A percentile compares a stretch with the other conserved stretches of the same genome.
These are phyloP conservation scores for Lotmaria passim DNA, from an alignment of 208 protist genomes.

Conservation along the genomic window DNA sequence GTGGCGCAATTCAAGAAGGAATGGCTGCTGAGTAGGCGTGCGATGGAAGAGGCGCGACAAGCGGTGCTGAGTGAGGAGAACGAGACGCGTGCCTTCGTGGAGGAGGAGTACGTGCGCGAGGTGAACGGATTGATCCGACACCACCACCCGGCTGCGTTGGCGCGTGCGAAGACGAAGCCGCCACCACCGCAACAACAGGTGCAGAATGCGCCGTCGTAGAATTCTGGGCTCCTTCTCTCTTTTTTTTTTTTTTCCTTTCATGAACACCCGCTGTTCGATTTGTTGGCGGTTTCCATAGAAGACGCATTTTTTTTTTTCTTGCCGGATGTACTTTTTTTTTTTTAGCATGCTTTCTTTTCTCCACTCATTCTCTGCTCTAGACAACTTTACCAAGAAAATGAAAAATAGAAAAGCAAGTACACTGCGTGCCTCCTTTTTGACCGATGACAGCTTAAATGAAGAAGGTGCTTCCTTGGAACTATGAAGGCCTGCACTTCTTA, in stretches of 20 bases:
- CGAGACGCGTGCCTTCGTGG: conserved; percentile 15
- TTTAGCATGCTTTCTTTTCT: too few relatives aligned
- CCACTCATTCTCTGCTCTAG: too few relatives aligned
- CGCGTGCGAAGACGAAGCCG: conserved; percentile 10
- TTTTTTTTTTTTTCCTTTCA: conserved; percentile 11
- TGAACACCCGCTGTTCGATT: too few relatives aligned
- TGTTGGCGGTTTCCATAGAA: too few relatives aligned
- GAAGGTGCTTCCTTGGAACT: too few relatives aligned
- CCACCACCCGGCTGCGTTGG: conserved; percentile 22
- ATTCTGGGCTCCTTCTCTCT: background rate
- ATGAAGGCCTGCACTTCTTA: too few relatives aligned
- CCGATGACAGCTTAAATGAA: too few relatives aligned
- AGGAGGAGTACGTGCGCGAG: conserved; percentile 37
- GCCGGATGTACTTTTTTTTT: too few relatives aligned
- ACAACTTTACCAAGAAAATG: too few relatives aligned
- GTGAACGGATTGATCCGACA: conserved; percentile 37
- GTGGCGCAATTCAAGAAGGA: conserved; percentile 86
- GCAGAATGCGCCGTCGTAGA: background rate
- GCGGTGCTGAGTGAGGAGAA: conserved; percentile 59
- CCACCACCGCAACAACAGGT: background rate
- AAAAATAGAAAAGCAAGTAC: too few relatives aligned
- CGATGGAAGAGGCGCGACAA: conserved; percentile 62
- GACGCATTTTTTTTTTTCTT: too few relatives aligned
- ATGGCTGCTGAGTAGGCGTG: conserved; percentile 74
- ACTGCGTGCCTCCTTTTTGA: too few relatives aligned